Base-by-base conservation (phyloP, 352 stramenopile genomes). In the Globisporangium okanoganense region DNA sequence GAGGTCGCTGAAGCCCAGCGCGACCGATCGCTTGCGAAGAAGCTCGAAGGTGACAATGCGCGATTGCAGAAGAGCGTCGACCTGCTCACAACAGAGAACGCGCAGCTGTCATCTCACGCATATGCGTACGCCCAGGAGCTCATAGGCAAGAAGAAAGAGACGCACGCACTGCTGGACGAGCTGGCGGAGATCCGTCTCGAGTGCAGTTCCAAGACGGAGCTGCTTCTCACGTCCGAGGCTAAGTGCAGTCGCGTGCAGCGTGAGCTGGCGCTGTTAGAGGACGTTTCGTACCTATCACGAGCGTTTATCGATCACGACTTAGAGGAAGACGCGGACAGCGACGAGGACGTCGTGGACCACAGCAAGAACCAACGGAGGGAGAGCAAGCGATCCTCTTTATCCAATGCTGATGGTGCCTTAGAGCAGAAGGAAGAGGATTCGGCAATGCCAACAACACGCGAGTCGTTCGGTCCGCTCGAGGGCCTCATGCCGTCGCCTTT, bases 261-360 rank as follows among this genome's bases (percentile, higher is more conserved):
- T 9, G 84, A 95, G 56, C 68, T 92, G 1, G 62, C 79, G 53
- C 72, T 94, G 40, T 72, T 95, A 45, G 81, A 93, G 41, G 79
- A 92, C 35, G 79, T 92, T 29, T 85, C 80, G 1, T 90, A 89
- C 48, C 75, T 92, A 33, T 85, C 81, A 16, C 67, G 88, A 12
- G 80, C 84, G 1, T 76, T 88, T 24, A 76, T 88, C 36, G 81
- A 93, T 40, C 54, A 62, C 10, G 84, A 94, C 56, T 72, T 78
- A 1, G 79, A 91, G 56, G 78, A 88, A 48, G 85, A 85, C 47
- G 78, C 84, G 1, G 82, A 88, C 0, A 79, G 87, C 20, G 79
- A 90, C n/a, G 64, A 67, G 57, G 50, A 67, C 18, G 48, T 44
- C 9, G 63, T 75, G 25, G 41, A 74, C 13, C 53, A 59, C 24